Evolutionary conservation across 208 protist genomes (phyloP).

Genomic region (Novymonas esmeraldas): DNA sequence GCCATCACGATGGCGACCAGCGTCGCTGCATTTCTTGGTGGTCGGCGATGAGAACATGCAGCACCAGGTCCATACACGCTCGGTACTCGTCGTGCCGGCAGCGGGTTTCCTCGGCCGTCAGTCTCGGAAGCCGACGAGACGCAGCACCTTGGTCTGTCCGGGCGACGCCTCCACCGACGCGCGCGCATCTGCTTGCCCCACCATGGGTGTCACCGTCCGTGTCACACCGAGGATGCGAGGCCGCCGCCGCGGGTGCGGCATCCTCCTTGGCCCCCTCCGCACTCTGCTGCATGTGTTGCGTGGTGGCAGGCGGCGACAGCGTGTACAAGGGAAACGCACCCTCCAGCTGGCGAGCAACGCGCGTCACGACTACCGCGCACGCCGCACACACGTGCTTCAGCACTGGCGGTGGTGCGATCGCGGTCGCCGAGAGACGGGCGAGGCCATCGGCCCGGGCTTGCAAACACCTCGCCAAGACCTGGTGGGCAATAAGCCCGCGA

Average conservation of each 20-base stretch:
- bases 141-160: neutral
- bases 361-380: constrained; percentile 16
- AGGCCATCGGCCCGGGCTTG: neutral
- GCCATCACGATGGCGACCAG: too few species aligned
- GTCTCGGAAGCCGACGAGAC: constrained; percentile 2
- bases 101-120: constrained; percentile 1
- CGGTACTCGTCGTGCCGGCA: neutral
- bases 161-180: neutral
- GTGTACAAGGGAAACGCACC: too few species aligned
- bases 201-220: neutral
- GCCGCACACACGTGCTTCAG: constrained; percentile 1
- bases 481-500: neutral
- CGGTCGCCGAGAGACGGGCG: neutral
- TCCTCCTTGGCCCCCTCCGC: neutral
- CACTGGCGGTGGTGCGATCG: neutral
- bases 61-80: constrained; percentile 22
- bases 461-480: neutral
- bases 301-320: too few species aligned
- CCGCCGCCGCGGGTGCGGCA: neutral
- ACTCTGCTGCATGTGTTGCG: neutral
- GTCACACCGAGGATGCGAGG: neutral
- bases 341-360: constrained; percentile 10
- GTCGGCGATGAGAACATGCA: constrained; percentile 25
- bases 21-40: too few species aligned
- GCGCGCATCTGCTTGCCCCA: neutral